phyloP scores from a whole-genome alignment of 176 grass and related monocot species.

The Eleusine coracana region DNA sequence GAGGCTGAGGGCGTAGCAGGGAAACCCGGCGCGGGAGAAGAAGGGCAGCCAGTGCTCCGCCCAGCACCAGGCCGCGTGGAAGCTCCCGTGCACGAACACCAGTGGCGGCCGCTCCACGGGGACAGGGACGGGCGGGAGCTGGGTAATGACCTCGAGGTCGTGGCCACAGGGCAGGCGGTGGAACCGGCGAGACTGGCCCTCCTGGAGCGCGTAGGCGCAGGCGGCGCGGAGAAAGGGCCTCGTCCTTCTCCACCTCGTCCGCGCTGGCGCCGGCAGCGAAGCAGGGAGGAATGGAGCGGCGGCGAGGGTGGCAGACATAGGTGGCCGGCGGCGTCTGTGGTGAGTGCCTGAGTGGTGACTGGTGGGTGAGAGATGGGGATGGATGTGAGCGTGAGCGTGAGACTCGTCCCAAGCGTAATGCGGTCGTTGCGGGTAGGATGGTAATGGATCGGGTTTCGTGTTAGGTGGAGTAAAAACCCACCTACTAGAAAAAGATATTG shows the following conservation, averaged over 20 bases:
- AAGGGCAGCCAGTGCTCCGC: constrained; percentile 88
- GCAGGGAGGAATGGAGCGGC: background rate
- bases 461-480: no score
- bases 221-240: constrained; percentile 35
- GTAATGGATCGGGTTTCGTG: no score
- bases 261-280: background rate
- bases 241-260: background rate
- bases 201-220: constrained; percentile 57
- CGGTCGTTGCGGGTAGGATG: no score
- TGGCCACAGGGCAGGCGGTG: constrained; percentile 78
- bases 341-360: no score
- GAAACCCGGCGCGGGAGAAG: constrained; percentile 72
- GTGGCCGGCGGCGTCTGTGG: background rate
- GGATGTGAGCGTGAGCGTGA: background rate
- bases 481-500: no score
- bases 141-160: constrained; percentile 76
- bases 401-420: no score
- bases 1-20: constrained; percentile 88
- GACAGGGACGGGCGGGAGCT: constrained; percentile 37
- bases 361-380: background rate
- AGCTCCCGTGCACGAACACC: constrained; percentile 95
- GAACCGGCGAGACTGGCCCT: constrained; percentile 74
- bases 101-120: constrained; percentile 40
- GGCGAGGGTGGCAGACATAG: constrained; percentile 29
- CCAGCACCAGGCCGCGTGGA: constrained; percentile 99